Base-by-base conservation (phyloP, 2,329 filamentous ascomycete species). In the Karstenula rhodostoma region DNA sequence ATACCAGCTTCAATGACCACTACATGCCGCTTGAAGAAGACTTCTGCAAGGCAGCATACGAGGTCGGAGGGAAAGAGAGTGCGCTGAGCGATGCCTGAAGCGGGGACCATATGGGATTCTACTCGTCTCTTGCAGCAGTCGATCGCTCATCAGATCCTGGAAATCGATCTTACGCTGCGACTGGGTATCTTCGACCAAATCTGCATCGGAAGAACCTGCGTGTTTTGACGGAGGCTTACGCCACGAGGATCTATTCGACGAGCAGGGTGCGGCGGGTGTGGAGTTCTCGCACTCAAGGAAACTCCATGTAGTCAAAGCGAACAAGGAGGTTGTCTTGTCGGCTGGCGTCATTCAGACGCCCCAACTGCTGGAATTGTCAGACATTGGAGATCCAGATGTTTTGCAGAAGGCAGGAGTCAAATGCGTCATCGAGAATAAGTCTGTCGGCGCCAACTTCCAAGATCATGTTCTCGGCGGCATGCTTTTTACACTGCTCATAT, bases 231-330 rank as follows among this genome's bases (percentile, higher is more conserved):
- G 79, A 84, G 44, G 79, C 82, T 8, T 65, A 78, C 27, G 79
- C 82, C 25, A 59, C 79, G 55, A 65, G 82, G 59, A 68, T 88
- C 58, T 83, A 35, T 65, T 84, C 23, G 69, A 81, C 22, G 78
- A 74, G 7, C 75, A 74, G 15, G 71, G 54, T 25, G 76, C 75
- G 4, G 69, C 68, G 10, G 83, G 83, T 2, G 82, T 83, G 17
- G 73, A 75, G 10, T 81, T 85, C 29, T 47, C 54, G 27, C 54
- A 40, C 32, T 47, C 49, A 4, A 37, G 56, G 7, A 43, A 42
- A 35, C 22, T 35, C 8, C 40, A 58, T 40, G 9, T 8, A 7
- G 40, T 58, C 37, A 25, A 58, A 17, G 56, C 48, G 23, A 53
- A 19, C 9, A 58, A 44, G 33, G 67, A 69, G 40, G 62, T 68